Evolutionary conservation across 768 basidiomycete species (phyloP).

Genomic region (Glaciozyma antarctica): DNA sequence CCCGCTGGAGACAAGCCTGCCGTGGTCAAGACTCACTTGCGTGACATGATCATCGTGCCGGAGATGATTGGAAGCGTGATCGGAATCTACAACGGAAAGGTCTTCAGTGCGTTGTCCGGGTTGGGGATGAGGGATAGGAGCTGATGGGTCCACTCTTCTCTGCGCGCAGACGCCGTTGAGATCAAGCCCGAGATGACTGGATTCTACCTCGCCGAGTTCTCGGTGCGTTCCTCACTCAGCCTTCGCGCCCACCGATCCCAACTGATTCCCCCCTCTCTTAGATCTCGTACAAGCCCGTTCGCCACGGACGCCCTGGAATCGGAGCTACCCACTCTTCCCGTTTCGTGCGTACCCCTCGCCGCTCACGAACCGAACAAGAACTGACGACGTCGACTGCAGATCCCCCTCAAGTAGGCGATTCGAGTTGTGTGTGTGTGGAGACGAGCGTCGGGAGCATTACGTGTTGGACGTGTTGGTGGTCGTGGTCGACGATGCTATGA

Average conservation of each 20-base stretch:
- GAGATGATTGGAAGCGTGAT: constrained; percentile 99
- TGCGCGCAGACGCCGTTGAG: constrained; percentile 57
- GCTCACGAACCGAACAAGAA: neutral
- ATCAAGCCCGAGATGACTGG: constrained; percentile 99
- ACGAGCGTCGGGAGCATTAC: neutral
- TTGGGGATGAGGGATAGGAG: neutral
- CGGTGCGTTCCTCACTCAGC: constrained; percentile 17
- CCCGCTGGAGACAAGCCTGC: constrained; percentile 97
- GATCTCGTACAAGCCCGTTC: constrained; percentile 95
- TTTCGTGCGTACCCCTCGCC: constrained; percentile 55
- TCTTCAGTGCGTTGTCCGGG: constrained; percentile 38
- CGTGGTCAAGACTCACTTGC: constrained; percentile 97
- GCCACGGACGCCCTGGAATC: constrained; percentile 99
- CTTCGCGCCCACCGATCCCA: neutral
- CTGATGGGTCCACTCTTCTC: constrained; percentile 11
- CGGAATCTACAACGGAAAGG: constrained; percentile 98
- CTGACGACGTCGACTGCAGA: neutral
- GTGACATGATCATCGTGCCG: constrained; percentile 94
- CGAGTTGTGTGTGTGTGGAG: neutral
- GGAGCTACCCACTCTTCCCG: constrained; percentile 70
- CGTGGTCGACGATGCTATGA: neutral
- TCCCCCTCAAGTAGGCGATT: constrained; percentile 25
- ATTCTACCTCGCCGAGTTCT: constrained; percentile 89
- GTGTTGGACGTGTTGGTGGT: neutral
- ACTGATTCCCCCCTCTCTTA: constrained; percentile 9